Evolutionary conservation across 2,329 filamentous ascomycete species (phyloP).

Genomic region (Diaporthe citri): DNA sequence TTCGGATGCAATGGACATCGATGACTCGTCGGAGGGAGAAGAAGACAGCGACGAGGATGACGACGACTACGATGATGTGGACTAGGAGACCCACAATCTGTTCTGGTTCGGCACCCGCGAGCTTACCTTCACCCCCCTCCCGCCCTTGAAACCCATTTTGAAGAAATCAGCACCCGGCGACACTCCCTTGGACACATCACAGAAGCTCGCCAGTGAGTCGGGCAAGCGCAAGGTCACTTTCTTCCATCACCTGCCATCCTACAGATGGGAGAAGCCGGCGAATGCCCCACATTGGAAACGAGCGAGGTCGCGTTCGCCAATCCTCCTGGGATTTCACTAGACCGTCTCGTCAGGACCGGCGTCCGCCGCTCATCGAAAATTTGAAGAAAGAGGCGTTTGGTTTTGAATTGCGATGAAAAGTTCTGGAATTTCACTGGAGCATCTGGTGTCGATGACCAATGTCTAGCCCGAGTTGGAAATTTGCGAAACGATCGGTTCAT

Average conservation of each 20-base stretch:
- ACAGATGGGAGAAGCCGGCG: background rate
- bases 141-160: background rate
- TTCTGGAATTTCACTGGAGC: background rate
- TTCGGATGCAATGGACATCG: background rate
- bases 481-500: too few relatives aligned
- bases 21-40: background rate
- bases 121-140: background rate
- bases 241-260: background rate
- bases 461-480: background rate
- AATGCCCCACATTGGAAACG: background rate
- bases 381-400: background rate
- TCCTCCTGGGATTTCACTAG: constrained; percentile 9
- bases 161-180: background rate
- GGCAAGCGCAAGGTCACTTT: constrained; percentile 4
- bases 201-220: background rate
- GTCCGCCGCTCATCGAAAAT: too few relatives aligned
- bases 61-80: constrained; percentile 11
- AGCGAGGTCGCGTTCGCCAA: background rate
- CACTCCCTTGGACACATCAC: background rate
- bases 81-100: constrained; percentile 22
- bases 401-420: background rate
- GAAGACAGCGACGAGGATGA: background rate
- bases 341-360: too few relatives aligned
- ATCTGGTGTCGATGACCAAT: background rate
- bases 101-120: constrained; percentile 17